Base-by-base conservation (phyloP, 2,329 filamentous ascomycete genomes). In the Phyllosticta citriasiana region DNA sequence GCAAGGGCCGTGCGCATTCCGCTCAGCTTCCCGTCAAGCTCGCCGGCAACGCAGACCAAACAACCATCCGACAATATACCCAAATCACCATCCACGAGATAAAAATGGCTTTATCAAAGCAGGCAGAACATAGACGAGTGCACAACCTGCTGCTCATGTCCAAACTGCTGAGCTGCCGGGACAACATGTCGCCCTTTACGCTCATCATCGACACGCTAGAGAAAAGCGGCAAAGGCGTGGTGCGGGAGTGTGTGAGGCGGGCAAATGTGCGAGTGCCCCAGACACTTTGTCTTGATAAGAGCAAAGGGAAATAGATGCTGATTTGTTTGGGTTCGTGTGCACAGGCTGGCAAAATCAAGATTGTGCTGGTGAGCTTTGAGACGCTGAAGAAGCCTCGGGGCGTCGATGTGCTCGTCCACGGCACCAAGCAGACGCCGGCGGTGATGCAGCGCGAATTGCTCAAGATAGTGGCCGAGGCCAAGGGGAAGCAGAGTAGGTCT, bases 121-220 rank as follows among this genome's bases (percentile, higher is more conserved):
- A 64, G 6, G 56, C 65, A 4, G 66, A 65, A 55, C 89, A 96
- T 70, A 82, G 88, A 30, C 84, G 90, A 65, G 92, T 90, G 22
- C 91, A 96, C 74, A 92, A 91, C 71, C 77, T 95, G 24, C 83
- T 96, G 2, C 79, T 96, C 2, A 85, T 96, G 60, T 89, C 91
- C 65, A 92, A 91, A 70, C 79, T 96, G 1, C 80, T 96, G 65
- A 89, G 86, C 69, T 52, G 51, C 25, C 83, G 90, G 64, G 88
- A 94, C 73, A 85, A 84, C 61, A 85, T 88, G 14, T 96, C 91
- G 56, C 93, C 93, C 2, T 85, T 97, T 69, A 97, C 92, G 0
- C 78, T 97, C 26, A 76, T 97, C 2, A 80, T 96, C 61, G 93
- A 97, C 73, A 89, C 82, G 35, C 79, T 97, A 30, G 91, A 96